phyloP scores from a whole-genome alignment of 257 asterid species.

The Nicotiana obtusifolia region DNA sequence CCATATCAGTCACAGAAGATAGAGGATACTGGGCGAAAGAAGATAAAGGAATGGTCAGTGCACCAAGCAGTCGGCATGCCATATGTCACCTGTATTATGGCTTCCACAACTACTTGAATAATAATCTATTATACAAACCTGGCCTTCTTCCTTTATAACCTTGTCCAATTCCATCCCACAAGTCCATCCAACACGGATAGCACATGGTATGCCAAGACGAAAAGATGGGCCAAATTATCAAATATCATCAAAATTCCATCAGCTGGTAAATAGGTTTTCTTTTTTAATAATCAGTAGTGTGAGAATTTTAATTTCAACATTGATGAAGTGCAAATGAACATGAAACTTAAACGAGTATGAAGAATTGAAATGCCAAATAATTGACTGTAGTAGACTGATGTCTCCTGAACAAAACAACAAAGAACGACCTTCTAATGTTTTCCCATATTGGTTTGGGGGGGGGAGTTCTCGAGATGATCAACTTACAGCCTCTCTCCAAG shows the following conservation, averaged over 20 bases:
- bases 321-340: background rate
- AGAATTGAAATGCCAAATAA: background rate
- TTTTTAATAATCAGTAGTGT: background rate
- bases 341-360: background rate
- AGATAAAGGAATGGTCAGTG: background rate
- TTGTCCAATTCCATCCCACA: background rate
- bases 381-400: background rate
- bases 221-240: background rate
- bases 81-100: background rate
- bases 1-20: background rate
- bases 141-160: background rate
- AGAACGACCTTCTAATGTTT: background rate
- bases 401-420: background rate
- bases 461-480: background rate
- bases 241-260: background rate
- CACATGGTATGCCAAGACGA: background rate
- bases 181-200: background rate
- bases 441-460: background rate
- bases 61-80: background rate
- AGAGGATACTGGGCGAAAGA: background rate
- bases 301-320: background rate
- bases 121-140: background rate
- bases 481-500: slow-evolving; percentile 94
- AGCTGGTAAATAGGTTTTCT: background rate
- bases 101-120: background rate